These are phyloP conservation scores for Linum usitatissimum DNA, from an alignment of 345 rosid species.

Conservation along the genomic window DNA sequence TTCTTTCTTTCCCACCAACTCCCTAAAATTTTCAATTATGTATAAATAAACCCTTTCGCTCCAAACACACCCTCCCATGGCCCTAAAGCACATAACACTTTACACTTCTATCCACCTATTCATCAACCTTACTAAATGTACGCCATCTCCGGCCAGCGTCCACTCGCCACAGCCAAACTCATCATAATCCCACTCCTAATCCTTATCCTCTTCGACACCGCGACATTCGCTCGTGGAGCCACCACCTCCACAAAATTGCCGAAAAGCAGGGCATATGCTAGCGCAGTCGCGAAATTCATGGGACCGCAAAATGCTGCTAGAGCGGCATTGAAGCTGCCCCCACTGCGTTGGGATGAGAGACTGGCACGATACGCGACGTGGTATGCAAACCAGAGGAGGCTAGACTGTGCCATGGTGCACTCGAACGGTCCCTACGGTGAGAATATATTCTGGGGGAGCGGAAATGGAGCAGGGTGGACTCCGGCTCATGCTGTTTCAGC, in stretches of 20 bases:
- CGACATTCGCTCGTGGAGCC: background rate
- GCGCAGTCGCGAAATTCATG: background rate
- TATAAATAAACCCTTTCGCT: background rate
- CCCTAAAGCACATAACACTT: background rate
- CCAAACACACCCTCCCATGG: background rate
- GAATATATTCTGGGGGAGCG: background rate
- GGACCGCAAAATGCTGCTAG: background rate
- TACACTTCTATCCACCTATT: background rate
- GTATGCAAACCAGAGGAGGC: background rate
- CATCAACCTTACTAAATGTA: background rate
- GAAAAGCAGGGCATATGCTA: background rate
- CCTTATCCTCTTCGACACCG: background rate
- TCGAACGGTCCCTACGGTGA: background rate
- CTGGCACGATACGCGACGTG: background rate
- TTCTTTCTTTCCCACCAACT: background rate
- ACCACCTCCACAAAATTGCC: background rate
- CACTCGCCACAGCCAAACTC: background rate
- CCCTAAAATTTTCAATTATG: background rate
- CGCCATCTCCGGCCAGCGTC: background rate
- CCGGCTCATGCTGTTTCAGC: background rate
- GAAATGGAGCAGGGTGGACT: background rate
- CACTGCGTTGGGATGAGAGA: background rate
- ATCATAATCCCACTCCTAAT: background rate
- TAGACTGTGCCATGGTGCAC: background rate
- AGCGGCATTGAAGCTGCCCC: background rate